Evolutionary conservation across 1,284 basidiomycete species (phyloP).

Genomic region (Austroboletus sp.): DNA sequence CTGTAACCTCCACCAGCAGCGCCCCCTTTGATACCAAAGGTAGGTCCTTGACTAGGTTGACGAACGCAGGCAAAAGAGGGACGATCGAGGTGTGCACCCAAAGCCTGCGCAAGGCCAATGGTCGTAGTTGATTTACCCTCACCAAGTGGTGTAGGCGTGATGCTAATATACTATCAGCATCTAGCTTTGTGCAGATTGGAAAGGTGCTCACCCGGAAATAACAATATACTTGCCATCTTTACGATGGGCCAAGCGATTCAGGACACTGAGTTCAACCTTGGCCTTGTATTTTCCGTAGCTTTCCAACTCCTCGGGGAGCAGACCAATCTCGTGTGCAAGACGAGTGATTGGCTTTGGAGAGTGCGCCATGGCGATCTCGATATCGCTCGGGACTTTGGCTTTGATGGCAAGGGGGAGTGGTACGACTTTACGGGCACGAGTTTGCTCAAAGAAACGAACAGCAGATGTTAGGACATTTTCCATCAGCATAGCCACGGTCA

Average conservation of each 20-base stretch:
- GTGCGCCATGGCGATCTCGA: constrained; percentile 94
- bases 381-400: constrained; percentile 88
- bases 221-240: constrained; percentile 96
- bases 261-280: constrained; percentile 87
- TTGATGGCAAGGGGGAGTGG: constrained; percentile 76
- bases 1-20: constrained; percentile 98
- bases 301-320: constrained; percentile 85
- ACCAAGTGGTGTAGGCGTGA: constrained; percentile 95
- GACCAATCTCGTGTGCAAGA: constrained; percentile 85
- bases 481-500: constrained; percentile 99
- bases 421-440: constrained; percentile 61
- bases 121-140: constrained; percentile 99
- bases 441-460: constrained; percentile 69
- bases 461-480: constrained; percentile 87
- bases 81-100: constrained; percentile 90
- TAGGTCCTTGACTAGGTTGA: constrained; percentile 97
- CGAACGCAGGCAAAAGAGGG: constrained; percentile 97
- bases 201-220: constrained; percentile 70
- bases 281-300: constrained; percentile 96
- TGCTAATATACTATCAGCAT: constrained; percentile 43
- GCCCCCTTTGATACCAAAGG: constrained; percentile 99
- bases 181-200: background rate
- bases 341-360: constrained; percentile 83
- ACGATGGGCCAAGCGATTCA: constrained; percentile 80
- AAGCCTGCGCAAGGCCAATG: constrained; percentile 92